phyloP scores from a whole-genome alignment of 2,329 filamentous ascomycete species.

The Colletotrichum sp. region DNA sequence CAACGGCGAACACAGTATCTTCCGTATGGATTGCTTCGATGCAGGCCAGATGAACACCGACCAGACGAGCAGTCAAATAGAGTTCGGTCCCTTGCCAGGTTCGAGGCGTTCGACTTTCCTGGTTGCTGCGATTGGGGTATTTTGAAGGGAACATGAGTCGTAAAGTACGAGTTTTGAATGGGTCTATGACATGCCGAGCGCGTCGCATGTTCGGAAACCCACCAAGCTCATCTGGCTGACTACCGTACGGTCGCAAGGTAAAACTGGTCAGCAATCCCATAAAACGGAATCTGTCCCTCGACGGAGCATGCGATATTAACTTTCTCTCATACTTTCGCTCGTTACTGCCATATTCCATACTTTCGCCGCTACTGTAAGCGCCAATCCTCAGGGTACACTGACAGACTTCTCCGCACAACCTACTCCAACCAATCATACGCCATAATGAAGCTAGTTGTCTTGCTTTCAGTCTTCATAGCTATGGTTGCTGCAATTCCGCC shows the following conservation, averaged over 20 bases:
- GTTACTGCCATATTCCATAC: neutral
- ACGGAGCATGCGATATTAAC: neutral
- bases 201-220: neutral
- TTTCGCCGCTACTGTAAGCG: neutral
- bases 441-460: neutral
- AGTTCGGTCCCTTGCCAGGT: neutral
- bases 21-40: neutral
- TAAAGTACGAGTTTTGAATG: neutral
- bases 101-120: accelerated
- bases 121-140: neutral
- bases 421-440: neutral
- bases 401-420: neutral
- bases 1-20: neutral
- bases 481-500: neutral
- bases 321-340: neutral
- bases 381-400: neutral
- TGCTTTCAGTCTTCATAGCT: neutral
- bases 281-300: neutral
- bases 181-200: neutral
- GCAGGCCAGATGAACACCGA: neutral
- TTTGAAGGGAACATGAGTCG: neutral
- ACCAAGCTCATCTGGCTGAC: neutral
- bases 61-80: neutral
- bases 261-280: neutral
- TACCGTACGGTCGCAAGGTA: neutral